A percentile compares a stretch with the other conserved stretches of the same genome.
These are phyloP conservation scores for Yamadazyma triangularis DNA, from an alignment of 1,139 yeast species.

Conservation along the genomic window DNA sequence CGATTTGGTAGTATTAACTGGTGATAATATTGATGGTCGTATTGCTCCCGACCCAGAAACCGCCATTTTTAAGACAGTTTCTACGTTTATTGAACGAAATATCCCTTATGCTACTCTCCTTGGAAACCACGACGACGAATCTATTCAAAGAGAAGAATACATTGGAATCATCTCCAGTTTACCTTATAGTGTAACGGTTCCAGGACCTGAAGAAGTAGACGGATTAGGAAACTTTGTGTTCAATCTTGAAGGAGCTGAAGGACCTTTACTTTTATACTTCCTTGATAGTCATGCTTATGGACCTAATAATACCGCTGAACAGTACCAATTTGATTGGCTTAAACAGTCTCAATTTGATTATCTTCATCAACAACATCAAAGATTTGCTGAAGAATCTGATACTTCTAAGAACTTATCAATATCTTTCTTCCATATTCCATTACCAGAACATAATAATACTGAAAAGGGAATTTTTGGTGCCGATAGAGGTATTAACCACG, in stretches of 20 bases:
- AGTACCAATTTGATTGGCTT: not conserved
- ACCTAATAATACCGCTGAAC: not conserved
- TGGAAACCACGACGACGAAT: constrained; percentile 66
- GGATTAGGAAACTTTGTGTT: constrained; percentile 80
- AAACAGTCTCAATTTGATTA: not conserved
- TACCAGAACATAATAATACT: not conserved
- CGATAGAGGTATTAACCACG: not conserved
- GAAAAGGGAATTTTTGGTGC: not conserved
- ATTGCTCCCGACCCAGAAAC: constrained; percentile 71
- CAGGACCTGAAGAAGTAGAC: constrained; percentile 58
- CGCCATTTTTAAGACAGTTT: constrained; percentile 68
- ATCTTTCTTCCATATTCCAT: not conserved
- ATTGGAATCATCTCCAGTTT: constrained; percentile 49
- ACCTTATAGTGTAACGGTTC: constrained; percentile 58
- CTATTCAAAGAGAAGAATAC: constrained; percentile 49
- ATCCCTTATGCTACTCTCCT: constrained; percentile 72
- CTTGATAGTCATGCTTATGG: not conserved
- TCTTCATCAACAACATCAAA: not conserved
- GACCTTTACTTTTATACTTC: not conserved
- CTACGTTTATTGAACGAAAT: constrained; percentile 55
- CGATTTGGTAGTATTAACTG: constrained; percentile 73
- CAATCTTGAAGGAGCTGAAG: constrained; percentile 25
- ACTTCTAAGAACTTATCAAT: not conserved
- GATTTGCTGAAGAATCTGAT: not conserved
- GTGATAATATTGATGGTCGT: constrained; percentile 74